phyloP scores from a whole-genome alignment of 345 rosid genomes.

The Citrus sp. region DNA sequence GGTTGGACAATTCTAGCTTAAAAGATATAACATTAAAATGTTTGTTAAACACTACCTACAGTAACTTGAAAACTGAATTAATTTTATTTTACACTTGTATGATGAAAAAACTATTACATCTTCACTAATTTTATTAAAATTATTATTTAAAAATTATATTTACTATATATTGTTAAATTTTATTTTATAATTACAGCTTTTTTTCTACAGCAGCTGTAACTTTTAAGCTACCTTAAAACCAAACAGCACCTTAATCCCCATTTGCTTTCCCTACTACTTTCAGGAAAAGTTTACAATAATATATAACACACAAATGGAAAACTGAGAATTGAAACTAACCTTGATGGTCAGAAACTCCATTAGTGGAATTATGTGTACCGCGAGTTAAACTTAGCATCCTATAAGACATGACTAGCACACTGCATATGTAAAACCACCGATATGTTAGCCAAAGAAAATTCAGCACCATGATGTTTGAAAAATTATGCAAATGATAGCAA shows the following conservation, averaged over 20 bases:
- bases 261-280: not conserved
- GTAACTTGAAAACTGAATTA: too few relatives aligned
- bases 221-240: too few relatives aligned
- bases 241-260: not conserved
- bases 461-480: not conserved
- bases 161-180: too few relatives aligned
- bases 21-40: too few relatives aligned
- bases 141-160: too few relatives aligned
- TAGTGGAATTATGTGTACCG: not conserved
- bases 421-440: constrained; percentile 23
- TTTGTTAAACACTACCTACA: too few relatives aligned
- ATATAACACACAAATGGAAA: not conserved
- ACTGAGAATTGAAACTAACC: constrained; percentile 26
- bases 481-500: not conserved
- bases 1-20: too few relatives aligned
- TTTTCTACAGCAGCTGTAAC: too few relatives aligned
- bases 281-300: not conserved
- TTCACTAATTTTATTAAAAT: too few relatives aligned
- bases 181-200: too few relatives aligned
- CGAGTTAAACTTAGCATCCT: constrained; percentile 16
- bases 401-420: constrained; percentile 31
- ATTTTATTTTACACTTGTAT: too few relatives aligned
- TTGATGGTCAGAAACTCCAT: constrained; percentile 11
- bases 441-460: not conserved
- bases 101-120: too few relatives aligned